Conservation (phyloP, 2,329 filamentous ascomycete species). For the Colletotrichum sp. region DNA sequence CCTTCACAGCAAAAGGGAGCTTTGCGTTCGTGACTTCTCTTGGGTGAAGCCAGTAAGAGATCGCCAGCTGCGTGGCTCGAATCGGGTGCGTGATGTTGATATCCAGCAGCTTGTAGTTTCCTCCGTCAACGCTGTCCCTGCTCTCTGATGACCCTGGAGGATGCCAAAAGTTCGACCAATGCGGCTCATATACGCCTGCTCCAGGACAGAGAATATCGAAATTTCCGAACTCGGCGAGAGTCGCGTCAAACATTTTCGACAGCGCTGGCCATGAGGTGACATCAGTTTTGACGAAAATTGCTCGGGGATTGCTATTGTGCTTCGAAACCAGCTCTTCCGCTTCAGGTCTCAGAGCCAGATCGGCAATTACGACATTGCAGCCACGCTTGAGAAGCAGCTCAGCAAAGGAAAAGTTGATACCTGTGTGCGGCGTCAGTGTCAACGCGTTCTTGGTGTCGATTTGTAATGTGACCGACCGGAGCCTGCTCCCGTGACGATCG, state of each 20-base stretch:
- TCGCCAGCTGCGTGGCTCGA: constrained; percentile 43
- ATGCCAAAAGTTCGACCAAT: constrained; percentile 47
- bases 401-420: constrained; percentile 50
- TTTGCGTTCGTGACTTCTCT: background rate
- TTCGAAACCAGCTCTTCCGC: constrained; percentile 37
- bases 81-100: constrained; percentile 49
- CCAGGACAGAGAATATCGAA: constrained; percentile 50
- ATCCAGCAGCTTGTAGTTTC: constrained; percentile 40
- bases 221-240: constrained; percentile 39
- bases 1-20: constrained; percentile 3
- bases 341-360: constrained; percentile 47
- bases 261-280: constrained; percentile 48
- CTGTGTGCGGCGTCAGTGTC: constrained; percentile 22
- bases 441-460: background rate
- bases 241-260: constrained; percentile 35
- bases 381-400: constrained; percentile 42
- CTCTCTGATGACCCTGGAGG: constrained; percentile 40
- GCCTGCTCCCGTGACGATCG: constrained; percentile 33
- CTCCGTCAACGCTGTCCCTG: constrained; percentile 31
- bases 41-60: constrained; percentile 41
- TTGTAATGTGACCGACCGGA: constrained; percentile 22
- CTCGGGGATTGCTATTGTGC: constrained; percentile 31
- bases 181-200: constrained; percentile 52
- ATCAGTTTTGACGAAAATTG: constrained; percentile 48
- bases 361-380: constrained; percentile 52